Base-by-base conservation (phyloP, 1,139 yeast species). In the Candida tunisiensis region DNA sequence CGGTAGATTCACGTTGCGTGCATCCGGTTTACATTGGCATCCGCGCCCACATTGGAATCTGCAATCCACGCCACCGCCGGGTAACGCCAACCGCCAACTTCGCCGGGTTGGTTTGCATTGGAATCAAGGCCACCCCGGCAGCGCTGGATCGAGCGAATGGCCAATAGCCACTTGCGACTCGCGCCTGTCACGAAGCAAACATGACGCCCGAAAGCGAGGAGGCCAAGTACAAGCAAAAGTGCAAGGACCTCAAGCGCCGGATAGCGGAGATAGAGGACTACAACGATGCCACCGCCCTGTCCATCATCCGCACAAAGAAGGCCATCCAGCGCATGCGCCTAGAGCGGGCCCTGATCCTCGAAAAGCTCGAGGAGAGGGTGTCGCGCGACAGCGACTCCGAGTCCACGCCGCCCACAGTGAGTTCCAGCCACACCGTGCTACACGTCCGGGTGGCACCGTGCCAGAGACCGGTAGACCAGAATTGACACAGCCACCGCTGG, bases 281-380 rank as follows among this genome's bases (percentile, higher is more conserved):
- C 45, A 91, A 88, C 49, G 92, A 82, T 44, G 56, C 72, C 6
- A 69, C 83, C 28, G 67, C 85, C 1, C 55, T 83, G 21, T 83
- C 93, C 2, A 69, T 88, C 21, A 66, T 77, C 11, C 67, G 95
- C 41, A 74, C 93, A 6, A 72, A 78, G 39, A 64, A 72, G 14
- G 69, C 85, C 5, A 72, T 85, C 19, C 72, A 85, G 38, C 60
- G 96, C 36, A 57, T 80, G 28, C 67, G 93, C 33, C 61, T 83
- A 23, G 96, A 88, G 46, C 75, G 91, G 42, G 69, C 85, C 1
- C 59, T 85, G 16, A 55, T 88, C 27, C 53, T 85, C 27, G 95
- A 88, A 45, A 62, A 82, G 37, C 62, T 88, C 24, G 95, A 85
- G 44, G 62, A 62, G 29, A 35, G 40, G 20, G 38, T 49, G 9